phyloP scores from a whole-genome alignment of 2,329 filamentous ascomycete species.

The Aspergillus luchuensis region DNA sequence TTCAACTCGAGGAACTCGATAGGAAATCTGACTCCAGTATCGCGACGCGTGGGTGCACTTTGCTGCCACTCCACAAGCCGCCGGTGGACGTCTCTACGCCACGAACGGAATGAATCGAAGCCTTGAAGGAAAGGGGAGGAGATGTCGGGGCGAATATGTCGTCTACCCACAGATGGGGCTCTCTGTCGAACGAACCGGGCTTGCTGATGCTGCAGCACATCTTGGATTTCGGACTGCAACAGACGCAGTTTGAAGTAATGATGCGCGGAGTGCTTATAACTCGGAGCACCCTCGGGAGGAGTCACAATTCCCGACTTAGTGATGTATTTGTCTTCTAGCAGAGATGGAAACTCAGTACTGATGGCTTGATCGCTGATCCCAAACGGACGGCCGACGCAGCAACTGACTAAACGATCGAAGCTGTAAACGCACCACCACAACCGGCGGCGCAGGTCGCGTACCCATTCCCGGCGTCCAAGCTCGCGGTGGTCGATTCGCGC shows the following conservation, averaged over 20 bases:
- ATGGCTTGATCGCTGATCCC: constrained; percentile 96
- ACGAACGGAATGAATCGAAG: constrained; percentile 83
- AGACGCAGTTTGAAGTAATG: constrained; percentile 90
- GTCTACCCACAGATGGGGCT: constrained; percentile 65
- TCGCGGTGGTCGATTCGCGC: constrained; percentile 54
- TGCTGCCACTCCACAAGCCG: constrained; percentile 85
- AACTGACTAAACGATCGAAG: constrained; percentile 90
- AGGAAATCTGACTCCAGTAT: constrained; percentile 86
- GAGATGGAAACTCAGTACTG: constrained; percentile 89
- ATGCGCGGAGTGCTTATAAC: constrained; percentile 86
- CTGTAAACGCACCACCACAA: constrained; percentile 98
- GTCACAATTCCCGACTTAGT: constrained; percentile 73
- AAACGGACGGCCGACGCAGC: constrained; percentile 89
- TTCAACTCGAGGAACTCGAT: constrained; percentile 90
- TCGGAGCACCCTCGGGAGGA: constrained; percentile 64
- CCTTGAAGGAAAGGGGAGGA: constrained; percentile 81
- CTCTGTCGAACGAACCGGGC: constrained; percentile 72
- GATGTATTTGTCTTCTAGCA: constrained; percentile 86
- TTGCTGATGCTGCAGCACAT: constrained; percentile 91
- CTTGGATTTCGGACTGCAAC: constrained; percentile 90
- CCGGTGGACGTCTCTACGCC: constrained; percentile 84
- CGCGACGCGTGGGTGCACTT: constrained; percentile 71
- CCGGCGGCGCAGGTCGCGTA: constrained; percentile 79
- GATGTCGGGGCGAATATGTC: constrained; percentile 75
- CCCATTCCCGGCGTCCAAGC: constrained; percentile 74